Evolutionary conservation across 169 alveolate species (phyloP).

Genomic region (Eimeria maxima): DNA sequence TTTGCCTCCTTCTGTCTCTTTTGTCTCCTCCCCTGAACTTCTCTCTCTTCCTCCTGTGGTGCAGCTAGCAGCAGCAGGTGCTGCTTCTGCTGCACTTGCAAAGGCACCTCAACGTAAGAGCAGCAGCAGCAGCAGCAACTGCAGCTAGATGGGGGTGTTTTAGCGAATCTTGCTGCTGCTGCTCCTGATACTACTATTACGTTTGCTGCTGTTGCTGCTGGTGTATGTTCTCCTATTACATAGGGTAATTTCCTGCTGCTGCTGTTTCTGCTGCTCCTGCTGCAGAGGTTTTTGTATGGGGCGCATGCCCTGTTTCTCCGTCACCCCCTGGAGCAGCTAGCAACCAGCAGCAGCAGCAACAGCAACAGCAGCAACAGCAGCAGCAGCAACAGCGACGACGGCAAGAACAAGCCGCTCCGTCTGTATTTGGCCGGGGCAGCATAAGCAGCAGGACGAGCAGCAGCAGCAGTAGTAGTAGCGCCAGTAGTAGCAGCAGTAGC

Average conservation of each 20-base stretch:
- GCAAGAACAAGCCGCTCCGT: neutral
- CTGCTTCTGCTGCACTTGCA: neutral
- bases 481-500: neutral
- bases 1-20: neutral
- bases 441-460: neutral
- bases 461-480: neutral
- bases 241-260: neutral
- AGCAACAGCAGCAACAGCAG: conserved; percentile 5
- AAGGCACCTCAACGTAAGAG: neutral
- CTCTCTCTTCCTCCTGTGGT: neutral
- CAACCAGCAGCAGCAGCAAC: neutral
- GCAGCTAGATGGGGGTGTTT: neutral
- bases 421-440: neutral
- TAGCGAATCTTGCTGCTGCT: neutral
- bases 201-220: neutral
- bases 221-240: no score
- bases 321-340: neutral
- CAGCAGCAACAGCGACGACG: neutral
- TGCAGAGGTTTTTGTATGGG: conserved; percentile 29
- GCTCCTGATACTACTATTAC: neutral
- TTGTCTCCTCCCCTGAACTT: neutral
- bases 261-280: conserved; percentile 1
- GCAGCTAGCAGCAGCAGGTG: conserved; percentile 13
- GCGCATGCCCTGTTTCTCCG: neutral
- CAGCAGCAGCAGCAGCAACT: neutral